A percentile compares a stretch with the other conserved stretches of the same genome.
These are phyloP conservation scores for Aureobasidium mangrovei DNA, from an alignment of 2,329 filamentous ascomycete genomes.

Conservation along the genomic window DNA sequence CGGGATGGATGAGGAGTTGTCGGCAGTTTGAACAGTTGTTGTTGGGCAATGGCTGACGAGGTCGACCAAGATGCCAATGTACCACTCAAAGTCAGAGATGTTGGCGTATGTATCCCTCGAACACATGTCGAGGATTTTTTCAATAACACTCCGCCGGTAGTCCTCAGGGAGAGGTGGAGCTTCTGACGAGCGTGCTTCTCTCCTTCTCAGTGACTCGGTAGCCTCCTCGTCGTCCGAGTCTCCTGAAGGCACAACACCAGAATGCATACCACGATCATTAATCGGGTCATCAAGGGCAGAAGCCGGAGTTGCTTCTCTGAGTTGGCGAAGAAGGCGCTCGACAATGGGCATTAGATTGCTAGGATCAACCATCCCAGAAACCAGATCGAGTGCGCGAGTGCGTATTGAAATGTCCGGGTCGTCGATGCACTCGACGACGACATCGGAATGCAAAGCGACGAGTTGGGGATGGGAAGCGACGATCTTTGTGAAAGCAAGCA, in stretches of 20 bases:
- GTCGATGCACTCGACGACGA: slow-evolving; percentile 93
- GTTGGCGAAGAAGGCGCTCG: slow-evolving; percentile 76
- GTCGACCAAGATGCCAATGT: slow-evolving; percentile 81
- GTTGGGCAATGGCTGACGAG: slow-evolving; percentile 62
- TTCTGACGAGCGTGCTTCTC: slow-evolving; percentile 39
- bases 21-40: slow-evolving; percentile 22
- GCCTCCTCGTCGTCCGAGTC: slow-evolving; percentile 52
- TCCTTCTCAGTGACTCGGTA: slow-evolving; percentile 44
- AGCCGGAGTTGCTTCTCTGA: slow-evolving; percentile 55
- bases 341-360: slow-evolving; percentile 81
- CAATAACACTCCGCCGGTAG: slow-evolving; percentile 75
- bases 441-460: slow-evolving; percentile 87
- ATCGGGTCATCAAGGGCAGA: slow-evolving; percentile 37
- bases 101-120: slow-evolving; percentile 80
- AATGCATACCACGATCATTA: slow-evolving; percentile 38
- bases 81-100: slow-evolving; percentile 92
- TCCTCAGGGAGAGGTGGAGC: slow-evolving; percentile 67
- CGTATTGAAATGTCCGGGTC: slow-evolving; percentile 94
- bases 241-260: slow-evolving; percentile 39
- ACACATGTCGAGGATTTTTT: slow-evolving; percentile 79
- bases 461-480: slow-evolving; percentile 79
- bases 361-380: slow-evolving; percentile 84
- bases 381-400: slow-evolving; percentile 81
- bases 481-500: slow-evolving; percentile 93
- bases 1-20: slow-evolving; percentile 13